Evolutionary conservation across 1,139 yeast genomes (phyloP), one percentile per base, ranked within the genome.

Genomic region (Torulaspora pretoriensis): DNA sequence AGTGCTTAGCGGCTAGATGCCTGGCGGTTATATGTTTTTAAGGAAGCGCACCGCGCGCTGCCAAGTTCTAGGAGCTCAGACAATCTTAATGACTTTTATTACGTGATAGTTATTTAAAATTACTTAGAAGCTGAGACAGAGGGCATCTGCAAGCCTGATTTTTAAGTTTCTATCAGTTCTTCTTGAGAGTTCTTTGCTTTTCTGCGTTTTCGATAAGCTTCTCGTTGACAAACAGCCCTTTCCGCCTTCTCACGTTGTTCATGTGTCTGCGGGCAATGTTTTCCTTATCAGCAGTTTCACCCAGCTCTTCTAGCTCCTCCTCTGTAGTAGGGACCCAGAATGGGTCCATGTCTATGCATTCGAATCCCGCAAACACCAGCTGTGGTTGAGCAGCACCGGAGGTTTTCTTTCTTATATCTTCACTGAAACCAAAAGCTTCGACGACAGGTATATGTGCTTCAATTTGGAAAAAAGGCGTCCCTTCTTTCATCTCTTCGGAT

Each of bases 281-380:
- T 58, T 89, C 97, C 57, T 87, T 77, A 58, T 94, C 98, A 0
- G 97, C 96, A 55, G 79, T 77, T 53, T 88, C 96, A 24, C 98
- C 99, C 39, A 87, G 71, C 49, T 89, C 95, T 62, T 92, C 98
- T 40, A 92, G 68, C 63, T 94, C 98, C 64, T 89, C 97, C 57
- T 87, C 97, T 0, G 98, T 94, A 5, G 92, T 87, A n/a, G 99
- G 98, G 9, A 92, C 96, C 99, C 99, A 94, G 73, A 84, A 94
- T 32, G 99, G 99, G 69, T 94, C 97, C 54, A 85, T 78, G 51
- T 88, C 95, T 42, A 90, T 76, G 52, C 82, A 71, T 57, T 89
- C 95, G 64, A 77, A 94, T 1, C 98, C 98, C 37, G 84, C 78
- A 60, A 92, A 92, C 5, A 90, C 87, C 48, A 94, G 73, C 65